Evolutionary conservation across 495 filamentous ascomycete species (phyloP), one percentile per base, ranked within the genome.

Genomic region (Neurospora cerealis): DNA sequence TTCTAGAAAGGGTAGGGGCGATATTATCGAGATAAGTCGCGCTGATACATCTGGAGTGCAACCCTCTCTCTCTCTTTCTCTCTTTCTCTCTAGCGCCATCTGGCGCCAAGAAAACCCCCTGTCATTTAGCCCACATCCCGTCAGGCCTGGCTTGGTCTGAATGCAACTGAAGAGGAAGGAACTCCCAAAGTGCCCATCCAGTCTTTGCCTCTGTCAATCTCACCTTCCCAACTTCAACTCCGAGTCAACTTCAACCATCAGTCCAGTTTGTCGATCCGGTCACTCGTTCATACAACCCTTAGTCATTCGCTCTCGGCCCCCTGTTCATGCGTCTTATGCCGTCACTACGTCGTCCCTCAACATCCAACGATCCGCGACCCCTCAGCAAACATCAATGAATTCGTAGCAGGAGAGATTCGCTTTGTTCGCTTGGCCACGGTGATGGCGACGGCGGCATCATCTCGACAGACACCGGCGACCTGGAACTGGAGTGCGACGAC

Each of bases 371-470:
- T 28, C 15, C 48, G 48, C 21, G 48, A 60, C 24, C 21, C 48
- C 21, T 13, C 21, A 28, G 48, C 28, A 66, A 9, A 66, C 73
- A 71, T 41, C 69, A 66, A 79, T 79, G 77, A 60, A 70, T 74
- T 69, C 44, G 24, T 75, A 74, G 54, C 54, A 79, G 36, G 70
- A 38, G 66, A 34, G 24, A 72, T 69, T 39, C 74, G 72, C 75
- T 71, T 69, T 72, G 71, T 46, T 74, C 70, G 73, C 73, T 78
- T 69, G 54, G 71, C 75, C 73, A 77, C 70, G 72, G 76, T 71
- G 76, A 80, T 80, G 78, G 77, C 77, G 73, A 78, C 75, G 74
- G 79, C 70, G 28, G 28, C 54, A 66, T 34, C 54, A 34, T 66
- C 15, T 36, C 54, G 7, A 66, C 28, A 66, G 32, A 32, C 54